These are phyloP conservation scores for Sarocladium kiliense DNA, from an alignment of 2,329 filamentous ascomycete species.

Conservation along the genomic window DNA sequence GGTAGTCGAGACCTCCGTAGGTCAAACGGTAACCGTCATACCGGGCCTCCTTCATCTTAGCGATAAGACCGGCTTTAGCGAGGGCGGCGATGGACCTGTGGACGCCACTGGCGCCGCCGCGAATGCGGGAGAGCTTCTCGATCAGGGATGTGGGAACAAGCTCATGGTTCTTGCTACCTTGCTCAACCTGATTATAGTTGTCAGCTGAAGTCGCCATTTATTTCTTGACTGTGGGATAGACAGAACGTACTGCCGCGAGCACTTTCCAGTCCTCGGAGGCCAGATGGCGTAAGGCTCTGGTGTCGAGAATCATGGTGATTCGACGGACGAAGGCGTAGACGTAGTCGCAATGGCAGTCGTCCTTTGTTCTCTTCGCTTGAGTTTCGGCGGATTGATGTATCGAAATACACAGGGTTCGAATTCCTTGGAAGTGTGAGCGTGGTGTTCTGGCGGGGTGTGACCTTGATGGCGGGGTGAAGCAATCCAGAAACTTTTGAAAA, in stretches of 20 bases:
- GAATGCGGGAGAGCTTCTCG: constrained; percentile 73
- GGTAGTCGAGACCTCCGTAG: constrained; percentile 94
- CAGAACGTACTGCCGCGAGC: constrained; percentile 70
- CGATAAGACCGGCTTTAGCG: constrained; percentile 88
- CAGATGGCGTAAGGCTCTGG: constrained; percentile 88
- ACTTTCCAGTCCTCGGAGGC: constrained; percentile 92
- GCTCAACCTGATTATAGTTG: constrained; percentile 64
- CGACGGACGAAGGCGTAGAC: background rate
- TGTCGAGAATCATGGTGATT: constrained; percentile 82
- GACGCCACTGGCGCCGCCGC: constrained; percentile 72
- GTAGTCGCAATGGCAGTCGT: background rate
- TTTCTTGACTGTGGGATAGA: constrained; percentile 17
- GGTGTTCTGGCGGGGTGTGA: background rate
- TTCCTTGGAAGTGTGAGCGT: no score
- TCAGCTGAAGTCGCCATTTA: constrained; percentile 26
- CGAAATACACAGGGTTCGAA: no score
- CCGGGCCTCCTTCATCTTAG: constrained; percentile 87
- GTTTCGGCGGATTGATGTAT: no score
- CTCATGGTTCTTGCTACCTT: constrained; percentile 94
- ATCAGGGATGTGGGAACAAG: constrained; percentile 90
- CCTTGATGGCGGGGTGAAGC: constrained; percentile 21
- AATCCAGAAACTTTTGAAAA: constrained; percentile 11
- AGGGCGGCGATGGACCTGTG: constrained; percentile 84
- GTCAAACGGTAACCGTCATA: constrained; percentile 97
- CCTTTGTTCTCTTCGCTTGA: no score